phyloP scores from a whole-genome alignment of 2,329 filamentous ascomycete species.

The Hypoxylon sp. region DNA sequence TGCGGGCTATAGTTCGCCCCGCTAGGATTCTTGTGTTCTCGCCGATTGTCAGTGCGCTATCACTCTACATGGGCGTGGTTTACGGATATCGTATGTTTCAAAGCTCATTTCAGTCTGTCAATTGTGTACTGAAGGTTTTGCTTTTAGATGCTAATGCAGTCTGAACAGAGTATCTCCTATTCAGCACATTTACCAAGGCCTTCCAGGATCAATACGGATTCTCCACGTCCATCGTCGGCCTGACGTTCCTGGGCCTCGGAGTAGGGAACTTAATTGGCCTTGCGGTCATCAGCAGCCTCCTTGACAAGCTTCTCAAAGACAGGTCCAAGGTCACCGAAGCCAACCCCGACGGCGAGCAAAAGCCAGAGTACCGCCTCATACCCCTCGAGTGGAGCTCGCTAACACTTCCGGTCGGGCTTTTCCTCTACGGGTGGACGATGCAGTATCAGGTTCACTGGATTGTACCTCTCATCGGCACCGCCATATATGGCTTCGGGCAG shows the following conservation, averaged over 20 bases:
- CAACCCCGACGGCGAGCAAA: neutral
- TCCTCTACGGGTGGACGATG: constrained; percentile 55
- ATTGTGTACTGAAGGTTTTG: constrained; percentile 8
- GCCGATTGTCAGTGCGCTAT: constrained; percentile 9
- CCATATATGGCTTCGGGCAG: constrained; percentile 56
- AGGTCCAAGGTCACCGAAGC: neutral
- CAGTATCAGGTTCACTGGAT: constrained; percentile 52
- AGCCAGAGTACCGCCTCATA: neutral
- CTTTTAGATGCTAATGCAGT: too few relatives aligned
- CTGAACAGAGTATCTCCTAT: constrained; percentile 43
- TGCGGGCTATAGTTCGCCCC: constrained; percentile 2
- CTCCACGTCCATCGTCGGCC: neutral
- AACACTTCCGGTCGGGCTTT: constrained; percentile 30
- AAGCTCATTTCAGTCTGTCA: constrained; percentile 10
- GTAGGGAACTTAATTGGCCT: constrained; percentile 44
- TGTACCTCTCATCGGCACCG: constrained; percentile 61
- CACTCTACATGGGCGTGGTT: constrained; percentile 8
- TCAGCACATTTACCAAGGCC: constrained; percentile 31
- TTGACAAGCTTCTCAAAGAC: neutral
- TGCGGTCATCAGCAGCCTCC: neutral
- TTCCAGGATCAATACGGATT: neutral
- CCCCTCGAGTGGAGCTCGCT: neutral
- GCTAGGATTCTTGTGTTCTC: constrained; percentile 7
- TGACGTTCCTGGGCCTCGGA: constrained; percentile 58
- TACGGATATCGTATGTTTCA: constrained; percentile 8